Evolutionary conservation across 2,329 filamentous ascomycete species (phyloP).

Genomic region (Ophiocordyceps robertsii): DNA sequence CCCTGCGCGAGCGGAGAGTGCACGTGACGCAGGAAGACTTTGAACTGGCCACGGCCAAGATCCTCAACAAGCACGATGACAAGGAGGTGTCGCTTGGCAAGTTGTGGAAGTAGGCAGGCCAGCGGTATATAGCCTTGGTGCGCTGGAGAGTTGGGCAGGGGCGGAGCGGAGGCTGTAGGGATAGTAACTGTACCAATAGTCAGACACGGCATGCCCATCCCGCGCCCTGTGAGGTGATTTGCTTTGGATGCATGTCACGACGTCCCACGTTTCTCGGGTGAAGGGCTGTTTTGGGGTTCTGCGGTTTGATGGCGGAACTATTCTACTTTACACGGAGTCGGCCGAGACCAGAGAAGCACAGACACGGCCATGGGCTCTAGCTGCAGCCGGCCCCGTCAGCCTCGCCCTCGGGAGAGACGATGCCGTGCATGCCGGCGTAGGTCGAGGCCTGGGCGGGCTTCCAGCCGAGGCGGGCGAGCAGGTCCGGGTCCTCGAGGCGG

Average conservation of each 20-base stretch:
- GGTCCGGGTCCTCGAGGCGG: slow-evolving; percentile 36
- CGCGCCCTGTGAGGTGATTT: no score
- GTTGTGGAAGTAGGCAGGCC: slow-evolving; percentile 41
- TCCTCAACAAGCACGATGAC: slow-evolving; percentile 98
- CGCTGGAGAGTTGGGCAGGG: background rate
- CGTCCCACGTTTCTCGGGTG: no score
- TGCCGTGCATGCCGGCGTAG: slow-evolving; percentile 55
- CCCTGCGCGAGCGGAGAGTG: slow-evolving; percentile 83
- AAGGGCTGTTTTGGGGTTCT: no score
- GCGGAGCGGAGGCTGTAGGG: no score
- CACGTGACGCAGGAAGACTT: slow-evolving; percentile 99
- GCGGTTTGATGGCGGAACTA: no score
- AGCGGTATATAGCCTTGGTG: background rate
- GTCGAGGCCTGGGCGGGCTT: slow-evolving; percentile 41
- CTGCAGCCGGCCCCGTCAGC: background rate
- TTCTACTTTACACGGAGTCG: no score
- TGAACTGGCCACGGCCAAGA: slow-evolving; percentile 95
- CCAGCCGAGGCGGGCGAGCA: slow-evolving; percentile 46
- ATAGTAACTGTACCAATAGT: no score
- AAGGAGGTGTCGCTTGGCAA: slow-evolving; percentile 89
- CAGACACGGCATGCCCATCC: no score
- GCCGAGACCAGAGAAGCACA: no score
- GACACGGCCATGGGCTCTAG: no score
- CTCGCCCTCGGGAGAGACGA: slow-evolving; percentile 11
- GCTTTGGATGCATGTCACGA: no score